These are phyloP conservation scores for Fusarium veterinarium DNA, from an alignment of 2,329 filamentous ascomycete species.

Conservation along the genomic window DNA sequence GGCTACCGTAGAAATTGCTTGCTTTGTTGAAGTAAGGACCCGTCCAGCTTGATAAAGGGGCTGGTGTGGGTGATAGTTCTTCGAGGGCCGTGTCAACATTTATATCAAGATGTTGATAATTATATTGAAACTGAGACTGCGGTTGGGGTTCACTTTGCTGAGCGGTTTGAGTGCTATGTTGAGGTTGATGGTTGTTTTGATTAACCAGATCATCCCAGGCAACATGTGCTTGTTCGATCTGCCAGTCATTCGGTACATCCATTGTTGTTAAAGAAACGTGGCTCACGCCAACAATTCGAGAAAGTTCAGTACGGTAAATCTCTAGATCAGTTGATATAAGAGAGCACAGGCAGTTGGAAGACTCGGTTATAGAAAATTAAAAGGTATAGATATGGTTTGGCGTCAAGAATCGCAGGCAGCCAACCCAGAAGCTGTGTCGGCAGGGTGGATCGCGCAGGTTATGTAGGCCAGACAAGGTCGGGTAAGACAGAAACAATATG, in stretches of 20 bases:
- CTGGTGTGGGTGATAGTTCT: not conserved
- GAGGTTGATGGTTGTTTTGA: not conserved
- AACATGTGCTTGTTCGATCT: not conserved
- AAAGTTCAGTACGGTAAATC: not conserved
- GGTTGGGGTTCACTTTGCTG: not conserved
- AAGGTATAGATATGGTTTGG: not conserved
- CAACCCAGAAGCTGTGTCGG: conserved; percentile 13
- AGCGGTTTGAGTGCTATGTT: not conserved
- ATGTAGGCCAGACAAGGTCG: not conserved
- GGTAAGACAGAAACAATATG: not conserved
- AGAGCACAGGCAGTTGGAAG: not conserved
- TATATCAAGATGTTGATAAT: not conserved
- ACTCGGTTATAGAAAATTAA: not conserved
- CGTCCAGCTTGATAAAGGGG: conserved; percentile 23
- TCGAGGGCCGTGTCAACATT: not conserved
- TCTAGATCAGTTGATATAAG: not conserved
- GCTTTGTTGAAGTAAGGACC: conserved; percentile 37
- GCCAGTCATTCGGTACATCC: conserved; percentile 19
- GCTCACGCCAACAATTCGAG: not conserved
- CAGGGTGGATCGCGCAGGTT: not conserved
- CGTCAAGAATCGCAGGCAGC: not conserved
- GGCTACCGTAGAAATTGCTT: not conserved
- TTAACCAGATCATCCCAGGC: not conserved
- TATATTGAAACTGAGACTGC: not conserved
- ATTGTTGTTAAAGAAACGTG: conserved; percentile 8